Evolutionary conservation across 495 filamentous ascomycete species (phyloP).

Genomic region (Collariella sp.): DNA sequence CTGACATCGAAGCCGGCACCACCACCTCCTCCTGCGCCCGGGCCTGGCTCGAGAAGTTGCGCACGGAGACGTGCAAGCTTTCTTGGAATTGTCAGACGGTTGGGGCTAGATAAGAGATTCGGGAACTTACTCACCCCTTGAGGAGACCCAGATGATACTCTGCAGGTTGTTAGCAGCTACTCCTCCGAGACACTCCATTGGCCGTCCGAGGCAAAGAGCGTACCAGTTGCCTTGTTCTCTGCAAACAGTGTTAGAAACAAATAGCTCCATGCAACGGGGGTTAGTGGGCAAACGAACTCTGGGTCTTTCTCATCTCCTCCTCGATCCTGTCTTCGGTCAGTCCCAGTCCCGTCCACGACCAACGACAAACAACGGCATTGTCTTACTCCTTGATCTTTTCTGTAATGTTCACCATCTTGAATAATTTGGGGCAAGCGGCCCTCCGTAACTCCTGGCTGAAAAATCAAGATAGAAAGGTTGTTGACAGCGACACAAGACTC

Average conservation of each 20-base stretch:
- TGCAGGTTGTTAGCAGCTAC: conserved; percentile 24
- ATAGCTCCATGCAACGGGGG: neutral
- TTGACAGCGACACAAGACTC: neutral
- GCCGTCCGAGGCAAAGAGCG: neutral
- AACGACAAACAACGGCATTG: neutral
- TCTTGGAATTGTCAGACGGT: conserved; percentile 38
- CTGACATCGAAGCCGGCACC: conserved; percentile 88
- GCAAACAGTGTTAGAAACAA: conserved; percentile 24
- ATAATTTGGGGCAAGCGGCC: conserved; percentile 23
- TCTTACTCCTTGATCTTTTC: conserved; percentile 98
- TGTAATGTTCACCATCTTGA: conserved; percentile 97
- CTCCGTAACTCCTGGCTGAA: neutral
- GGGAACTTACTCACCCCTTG: conserved; percentile 63
- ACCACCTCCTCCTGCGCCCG: conserved; percentile 66
- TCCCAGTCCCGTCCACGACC: neutral
- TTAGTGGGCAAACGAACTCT: conserved; percentile 55
- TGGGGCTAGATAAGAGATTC: neutral
- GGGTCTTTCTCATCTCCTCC: conserved; percentile 98
- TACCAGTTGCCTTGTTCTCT: conserved; percentile 99
- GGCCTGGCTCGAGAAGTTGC: conserved; percentile 85
- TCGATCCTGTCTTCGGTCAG: conserved; percentile 66
- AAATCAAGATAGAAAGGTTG: conserved; percentile 12
- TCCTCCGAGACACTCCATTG: too few species aligned
- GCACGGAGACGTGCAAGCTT: conserved; percentile 94
- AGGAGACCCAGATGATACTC: conserved; percentile 97